A percentile compares a stretch with the other conserved stretches of the same genome.
These are phyloP conservation scores for Scleroderma bovista DNA, from an alignment of 768 basidiomycete genomes.

Conservation along the genomic window DNA sequence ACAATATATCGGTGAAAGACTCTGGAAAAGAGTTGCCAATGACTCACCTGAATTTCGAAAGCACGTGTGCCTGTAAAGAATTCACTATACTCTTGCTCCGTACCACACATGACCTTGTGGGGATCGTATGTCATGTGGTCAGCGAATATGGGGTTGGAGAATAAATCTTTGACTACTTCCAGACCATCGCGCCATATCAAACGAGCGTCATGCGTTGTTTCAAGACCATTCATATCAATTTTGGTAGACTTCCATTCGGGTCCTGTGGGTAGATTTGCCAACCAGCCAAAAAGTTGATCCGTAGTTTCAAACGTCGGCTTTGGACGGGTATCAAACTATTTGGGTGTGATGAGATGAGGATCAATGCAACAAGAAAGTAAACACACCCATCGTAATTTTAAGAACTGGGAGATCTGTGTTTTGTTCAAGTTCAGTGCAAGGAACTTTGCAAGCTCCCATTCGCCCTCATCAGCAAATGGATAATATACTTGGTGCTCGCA, in stretches of 20 bases:
- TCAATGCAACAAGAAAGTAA: too few relatives aligned
- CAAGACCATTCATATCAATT: conserved; percentile 1
- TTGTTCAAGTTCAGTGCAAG: conserved; percentile 12
- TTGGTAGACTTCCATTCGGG: conserved; percentile 15
- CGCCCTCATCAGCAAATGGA: conserved; percentile 25
- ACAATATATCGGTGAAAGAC: too few relatives aligned
- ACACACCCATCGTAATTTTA: conserved; percentile 23
- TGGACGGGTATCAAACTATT: background rate
- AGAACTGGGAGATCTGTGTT: conserved; percentile 22
- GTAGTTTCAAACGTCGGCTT: conserved; percentile 14
- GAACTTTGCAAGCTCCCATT: conserved; percentile 32
- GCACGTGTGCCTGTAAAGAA: too few relatives aligned
- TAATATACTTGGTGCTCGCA: conserved; percentile 15
- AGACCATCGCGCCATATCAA: conserved; percentile 23
- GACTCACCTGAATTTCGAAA: too few relatives aligned
- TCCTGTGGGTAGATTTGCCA: conserved; percentile 16
- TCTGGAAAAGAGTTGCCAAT: too few relatives aligned
- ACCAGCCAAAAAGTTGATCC: conserved; percentile 13
- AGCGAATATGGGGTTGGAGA: background rate
- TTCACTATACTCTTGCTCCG: too few relatives aligned
- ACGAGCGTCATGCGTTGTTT: conserved; percentile 12
- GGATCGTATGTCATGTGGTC: too few relatives aligned
- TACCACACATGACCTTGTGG: too few relatives aligned
- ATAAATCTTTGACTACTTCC: conserved; percentile 9
- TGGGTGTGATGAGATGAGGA: background rate